These are phyloP conservation scores for Casuarina glauca DNA, from an alignment of 306 rosid species.

Conservation along the genomic window DNA sequence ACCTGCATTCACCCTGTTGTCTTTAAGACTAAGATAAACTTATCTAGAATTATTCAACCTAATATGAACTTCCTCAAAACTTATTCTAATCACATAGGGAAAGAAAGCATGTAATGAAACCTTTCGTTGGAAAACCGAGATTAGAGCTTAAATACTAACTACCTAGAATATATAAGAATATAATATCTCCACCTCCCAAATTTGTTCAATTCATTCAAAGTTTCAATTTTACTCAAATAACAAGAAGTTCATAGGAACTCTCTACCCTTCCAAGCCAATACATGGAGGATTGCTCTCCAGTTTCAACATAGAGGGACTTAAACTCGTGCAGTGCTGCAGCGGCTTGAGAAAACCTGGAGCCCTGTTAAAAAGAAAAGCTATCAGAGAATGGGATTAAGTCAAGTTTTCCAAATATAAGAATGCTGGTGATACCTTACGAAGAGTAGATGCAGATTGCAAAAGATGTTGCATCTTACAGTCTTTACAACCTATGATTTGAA, in stretches of 20 bases:
- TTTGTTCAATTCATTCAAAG: not conserved
- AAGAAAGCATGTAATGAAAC: not conserved
- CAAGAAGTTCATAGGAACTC: not conserved
- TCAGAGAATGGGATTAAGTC: constrained; percentile 28
- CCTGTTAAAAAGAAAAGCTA: constrained; percentile 51
- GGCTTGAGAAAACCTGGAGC: constrained; percentile 88
- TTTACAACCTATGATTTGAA: constrained; percentile 69
- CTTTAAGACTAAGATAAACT: not conserved
- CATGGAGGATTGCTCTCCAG: constrained; percentile 54
- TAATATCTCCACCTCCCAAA: not conserved
- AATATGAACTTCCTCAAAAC: not conserved
- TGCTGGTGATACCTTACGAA: constrained; percentile 66
- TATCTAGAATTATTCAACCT: not conserved
- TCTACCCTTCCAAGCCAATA: constrained; percentile 94
- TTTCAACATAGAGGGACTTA: constrained; percentile 65
- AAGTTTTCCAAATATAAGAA: constrained; percentile 18
- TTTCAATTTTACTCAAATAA: not conserved
- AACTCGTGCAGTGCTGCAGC: constrained; percentile 90
- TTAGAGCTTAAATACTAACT: not conserved
- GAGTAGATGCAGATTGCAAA: constrained; percentile 79
- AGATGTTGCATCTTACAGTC: constrained; percentile 70
- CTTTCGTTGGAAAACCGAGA: not conserved
- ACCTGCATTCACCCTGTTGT: not conserved
- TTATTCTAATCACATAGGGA: not conserved
- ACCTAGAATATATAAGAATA: not conserved